Evolutionary conservation across 257 asterid species (phyloP).

Genomic region (Echites panduratus): DNA sequence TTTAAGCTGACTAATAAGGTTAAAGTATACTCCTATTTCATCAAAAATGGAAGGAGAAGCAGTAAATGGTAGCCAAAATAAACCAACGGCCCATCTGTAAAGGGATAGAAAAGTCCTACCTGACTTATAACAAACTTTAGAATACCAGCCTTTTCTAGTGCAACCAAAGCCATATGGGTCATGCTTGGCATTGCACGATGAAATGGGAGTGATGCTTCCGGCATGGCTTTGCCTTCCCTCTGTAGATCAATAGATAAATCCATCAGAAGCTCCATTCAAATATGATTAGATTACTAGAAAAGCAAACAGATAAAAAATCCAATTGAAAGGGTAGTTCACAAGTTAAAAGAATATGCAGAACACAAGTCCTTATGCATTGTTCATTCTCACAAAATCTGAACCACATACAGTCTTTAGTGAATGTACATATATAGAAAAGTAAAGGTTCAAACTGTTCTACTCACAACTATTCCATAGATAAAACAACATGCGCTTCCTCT

Average conservation of each 20-base stretch:
- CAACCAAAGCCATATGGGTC: slow-evolving; percentile 94
- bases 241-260: slow-evolving; percentile 28
- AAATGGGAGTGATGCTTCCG: slow-evolving; percentile 92
- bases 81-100: background rate
- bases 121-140: slow-evolving; percentile 86
- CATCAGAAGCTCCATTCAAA: slow-evolving; percentile 10
- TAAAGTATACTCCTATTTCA: background rate
- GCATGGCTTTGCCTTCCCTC: slow-evolving; percentile 91
- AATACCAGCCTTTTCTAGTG: slow-evolving; percentile 80
- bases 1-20: background rate
- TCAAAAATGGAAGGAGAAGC: background rate
- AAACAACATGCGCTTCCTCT: background rate
- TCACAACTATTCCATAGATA: background rate
- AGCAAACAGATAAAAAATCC: background rate
- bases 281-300: slow-evolving; percentile 1
- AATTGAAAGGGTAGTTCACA: background rate
- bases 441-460: background rate
- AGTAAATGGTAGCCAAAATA: background rate
- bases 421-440: background rate
- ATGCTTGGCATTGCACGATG: slow-evolving; percentile 90
- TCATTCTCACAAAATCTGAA: background rate
- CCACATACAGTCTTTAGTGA: background rate
- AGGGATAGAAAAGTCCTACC: slow-evolving; percentile 34
- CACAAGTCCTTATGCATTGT: background rate
- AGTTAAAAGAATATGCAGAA: background rate